These are phyloP conservation scores for Exophiala mesophila DNA, from an alignment of 2,329 filamentous ascomycete genomes.

Conservation along the genomic window DNA sequence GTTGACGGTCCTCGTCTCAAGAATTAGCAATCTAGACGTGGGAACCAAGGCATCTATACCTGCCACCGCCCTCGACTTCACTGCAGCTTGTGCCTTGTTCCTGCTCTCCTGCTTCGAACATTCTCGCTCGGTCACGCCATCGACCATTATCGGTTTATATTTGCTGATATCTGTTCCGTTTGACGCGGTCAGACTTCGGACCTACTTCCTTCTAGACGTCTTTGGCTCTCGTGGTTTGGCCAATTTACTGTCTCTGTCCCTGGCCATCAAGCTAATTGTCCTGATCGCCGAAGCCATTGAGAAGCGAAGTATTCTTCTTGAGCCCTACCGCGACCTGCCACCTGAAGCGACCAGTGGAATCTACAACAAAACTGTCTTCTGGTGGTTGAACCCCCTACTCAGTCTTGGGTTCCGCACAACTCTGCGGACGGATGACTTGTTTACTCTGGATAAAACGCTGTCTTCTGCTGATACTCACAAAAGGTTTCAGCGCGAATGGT, in stretches of 20 bases:
- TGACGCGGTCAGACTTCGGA: conserved; percentile 40
- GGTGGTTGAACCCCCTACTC: conserved; percentile 52
- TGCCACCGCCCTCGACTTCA: conserved; percentile 19
- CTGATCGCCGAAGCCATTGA: conserved; percentile 43
- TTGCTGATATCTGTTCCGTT: conserved; percentile 39
- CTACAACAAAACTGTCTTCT: conserved; percentile 47
- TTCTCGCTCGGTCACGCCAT: conserved; percentile 29
- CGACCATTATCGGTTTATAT: conserved; percentile 35
- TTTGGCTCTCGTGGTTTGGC: conserved; percentile 33
- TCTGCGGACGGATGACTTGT: conserved; percentile 43
- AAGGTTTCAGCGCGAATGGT: conserved; percentile 37
- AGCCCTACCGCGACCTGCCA: conserved; percentile 38
- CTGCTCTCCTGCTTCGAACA: conserved; percentile 29
- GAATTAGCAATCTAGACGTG: conserved; percentile 17
- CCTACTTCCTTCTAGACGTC: conserved; percentile 22
- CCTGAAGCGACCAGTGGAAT: conserved; percentile 50
- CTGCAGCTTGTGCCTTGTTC: conserved; percentile 22
- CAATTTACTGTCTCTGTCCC: conserved; percentile 37
- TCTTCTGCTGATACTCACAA: conserved; percentile 38
- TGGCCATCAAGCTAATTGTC: conserved; percentile 42
- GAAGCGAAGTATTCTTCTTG: conserved; percentile 40
- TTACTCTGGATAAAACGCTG: conserved; percentile 42
- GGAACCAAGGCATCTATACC: conserved; percentile 17
- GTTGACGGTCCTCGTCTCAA: conserved; percentile 34
- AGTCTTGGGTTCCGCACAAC: conserved; percentile 43